Percentiles rank a stretch among this genome's conserved stretches.
Conservation (phyloP, 805 yeast species). For the Candida lessepsii region DNA sequence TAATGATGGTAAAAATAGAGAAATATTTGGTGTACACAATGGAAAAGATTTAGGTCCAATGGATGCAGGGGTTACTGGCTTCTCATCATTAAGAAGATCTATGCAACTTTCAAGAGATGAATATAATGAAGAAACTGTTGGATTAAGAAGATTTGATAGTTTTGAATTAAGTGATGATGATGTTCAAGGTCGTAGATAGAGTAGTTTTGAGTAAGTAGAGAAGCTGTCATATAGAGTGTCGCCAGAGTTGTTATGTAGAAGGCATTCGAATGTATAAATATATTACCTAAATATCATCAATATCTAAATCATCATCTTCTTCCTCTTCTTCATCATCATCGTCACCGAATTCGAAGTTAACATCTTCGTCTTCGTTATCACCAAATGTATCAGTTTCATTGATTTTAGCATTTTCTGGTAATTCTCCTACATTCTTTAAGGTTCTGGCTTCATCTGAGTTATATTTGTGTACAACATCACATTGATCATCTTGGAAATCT, state of each 20-base stretch:
- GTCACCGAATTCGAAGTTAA: slow-evolving; percentile 96
- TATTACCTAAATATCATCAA: slow-evolving; percentile 78
- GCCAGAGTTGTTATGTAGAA: no score
- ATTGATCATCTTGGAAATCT: slow-evolving; percentile 97
- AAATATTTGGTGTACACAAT: slow-evolving; percentile 61
- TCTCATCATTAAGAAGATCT: slow-evolving; percentile 69
- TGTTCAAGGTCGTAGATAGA: slow-evolving; percentile 7
- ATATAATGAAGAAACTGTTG: slow-evolving; percentile 48
- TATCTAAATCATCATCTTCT: slow-evolving; percentile 72
- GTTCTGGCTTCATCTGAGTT: slow-evolving; percentile 98
- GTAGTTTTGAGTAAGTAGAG: no score
- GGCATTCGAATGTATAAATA: slow-evolving; percentile 1
- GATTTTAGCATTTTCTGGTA: slow-evolving; percentile 95
- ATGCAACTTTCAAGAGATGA: slow-evolving; percentile 57
- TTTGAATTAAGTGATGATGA: slow-evolving; percentile 51
- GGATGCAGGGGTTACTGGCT: slow-evolving; percentile 80
- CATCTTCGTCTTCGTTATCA: slow-evolving; percentile 95
- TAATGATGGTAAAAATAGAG: slow-evolving; percentile 50
- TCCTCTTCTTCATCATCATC: slow-evolving; percentile 77
- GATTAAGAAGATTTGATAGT: slow-evolving; percentile 60
- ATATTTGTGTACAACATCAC: slow-evolving; percentile 96
- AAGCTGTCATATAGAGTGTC: no score
- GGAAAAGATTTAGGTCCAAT: slow-evolving; percentile 59
- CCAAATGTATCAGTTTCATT: slow-evolving; percentile 97
- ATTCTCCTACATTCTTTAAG: slow-evolving; percentile 90